phyloP scores from a whole-genome alignment of 306 rosid species.

The Carpinus fangiana region DNA sequence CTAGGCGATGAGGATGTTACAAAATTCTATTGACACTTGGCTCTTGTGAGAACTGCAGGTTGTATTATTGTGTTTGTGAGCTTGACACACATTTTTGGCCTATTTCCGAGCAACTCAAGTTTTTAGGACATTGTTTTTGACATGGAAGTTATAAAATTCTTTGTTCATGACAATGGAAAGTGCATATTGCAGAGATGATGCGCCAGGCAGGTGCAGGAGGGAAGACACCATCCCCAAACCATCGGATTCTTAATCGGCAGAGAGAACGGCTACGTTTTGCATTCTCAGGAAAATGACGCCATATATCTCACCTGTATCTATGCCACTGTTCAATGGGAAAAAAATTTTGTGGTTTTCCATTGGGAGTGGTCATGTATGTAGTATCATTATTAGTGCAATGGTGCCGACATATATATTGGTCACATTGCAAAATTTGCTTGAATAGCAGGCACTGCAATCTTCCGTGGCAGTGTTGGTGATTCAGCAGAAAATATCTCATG shows the following conservation, averaged over 20 bases:
- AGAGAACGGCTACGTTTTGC: constrained; percentile 29
- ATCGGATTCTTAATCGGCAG: constrained; percentile 42
- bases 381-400: constrained; percentile 29
- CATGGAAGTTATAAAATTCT: not conserved
- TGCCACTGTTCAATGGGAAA: constrained; percentile 30
- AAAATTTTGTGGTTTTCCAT: constrained; percentile 27
- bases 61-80: not conserved
- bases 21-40: not conserved
- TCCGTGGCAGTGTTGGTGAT: constrained; percentile 19
- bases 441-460: constrained; percentile 28
- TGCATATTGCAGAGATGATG: constrained; percentile 69
- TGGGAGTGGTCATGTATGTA: constrained; percentile 30
- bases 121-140: not conserved
- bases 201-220: constrained; percentile 70
- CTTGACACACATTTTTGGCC: not conserved
- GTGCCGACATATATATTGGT: not conserved
- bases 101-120: not conserved
- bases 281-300: constrained; percentile 38
- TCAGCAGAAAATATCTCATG: constrained; percentile 26
- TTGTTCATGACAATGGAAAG: constrained; percentile 17
- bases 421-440: constrained; percentile 32
- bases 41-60: not conserved
- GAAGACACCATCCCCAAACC: constrained; percentile 60
- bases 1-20: too few relatives aligned
- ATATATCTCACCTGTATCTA: constrained; percentile 34